Evolutionary conservation across 441 rosid genomes (phyloP), one percentile per base, ranked within the genome.

Genomic region (Populus hybrid): DNA sequence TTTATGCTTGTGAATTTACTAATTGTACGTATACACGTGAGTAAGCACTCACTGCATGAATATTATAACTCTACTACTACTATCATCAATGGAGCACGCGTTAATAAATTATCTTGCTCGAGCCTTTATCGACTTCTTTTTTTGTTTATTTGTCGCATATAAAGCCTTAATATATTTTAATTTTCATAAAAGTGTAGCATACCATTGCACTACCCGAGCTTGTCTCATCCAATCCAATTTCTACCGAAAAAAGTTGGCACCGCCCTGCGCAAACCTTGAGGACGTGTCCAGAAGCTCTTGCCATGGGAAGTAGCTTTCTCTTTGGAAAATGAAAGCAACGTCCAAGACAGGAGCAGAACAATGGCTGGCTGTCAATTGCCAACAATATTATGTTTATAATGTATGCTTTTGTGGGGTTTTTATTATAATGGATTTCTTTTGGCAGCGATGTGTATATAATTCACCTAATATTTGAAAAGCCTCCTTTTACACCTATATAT

Each of bases 131-230:
- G 50, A 11, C 12, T 11, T 40, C 14, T 46, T 4, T 12, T 1
- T 34, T 6, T 6, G 0, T 46, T 3, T 11, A 10, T 12, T 14
- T 46, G 57, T 46, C 4, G 57, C 57, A 14, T 14, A 20, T 11
- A 38, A 38, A 2, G 23, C 67, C 24, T 59, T 68, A 3, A 57
- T 38, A 28, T 53, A 67, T 57, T 3, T 42, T 24, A 71, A 24
- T 71, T 50, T 5, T 40, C 18, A 64, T 38, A 78, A 67, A 1
- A 67, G 69, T 11, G 9, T 14, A 61, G 75, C 77, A 65, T 75
- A 80, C 75, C 61, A 72, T 72, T 71, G 77, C 81, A 81, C 76
- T 59, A 78, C 67, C 69, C 18, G 10, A 8, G 16, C 69, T 18
- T 73, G 67, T 73, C 69, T 77, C 70, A 26, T 82, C 65, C 71